These are phyloP conservation scores for Citrus inodora DNA, from an alignment of 345 rosid species.

Conservation along the genomic window DNA sequence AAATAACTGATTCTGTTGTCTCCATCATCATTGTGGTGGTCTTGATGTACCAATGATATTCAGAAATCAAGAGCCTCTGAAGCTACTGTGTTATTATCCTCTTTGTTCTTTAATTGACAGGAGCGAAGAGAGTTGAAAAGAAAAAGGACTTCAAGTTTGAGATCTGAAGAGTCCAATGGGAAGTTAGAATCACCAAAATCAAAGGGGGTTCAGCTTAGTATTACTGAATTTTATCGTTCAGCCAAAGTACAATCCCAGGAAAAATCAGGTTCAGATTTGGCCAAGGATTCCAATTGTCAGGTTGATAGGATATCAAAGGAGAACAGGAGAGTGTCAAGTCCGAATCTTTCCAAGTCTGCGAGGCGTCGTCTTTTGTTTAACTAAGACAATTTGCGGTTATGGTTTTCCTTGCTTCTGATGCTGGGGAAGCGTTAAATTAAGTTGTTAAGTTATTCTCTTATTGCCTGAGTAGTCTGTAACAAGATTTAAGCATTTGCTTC, in stretches of 20 bases:
- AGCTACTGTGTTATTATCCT: conserved; percentile 8
- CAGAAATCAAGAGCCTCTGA: conserved; percentile 2
- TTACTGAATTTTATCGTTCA: conserved; percentile 76
- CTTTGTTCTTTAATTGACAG: conserved; percentile 32
- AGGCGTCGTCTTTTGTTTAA: conserved; percentile 67
- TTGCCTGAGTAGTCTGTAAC: not conserved
- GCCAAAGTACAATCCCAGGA: conserved; percentile 36
- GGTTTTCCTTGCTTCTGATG: not conserved
- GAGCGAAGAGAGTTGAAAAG: conserved; percentile 44
- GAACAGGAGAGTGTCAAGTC: conserved; percentile 46
- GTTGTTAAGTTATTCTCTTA: conserved; percentile 15
- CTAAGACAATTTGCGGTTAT: conserved; percentile 18
- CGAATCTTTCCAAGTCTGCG: conserved; percentile 58
- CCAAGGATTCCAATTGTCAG: conserved; percentile 14
- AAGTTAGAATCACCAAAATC: conserved; percentile 38
- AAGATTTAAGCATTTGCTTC: not conserved
- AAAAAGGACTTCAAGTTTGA: conserved; percentile 32
- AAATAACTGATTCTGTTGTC: not conserved
- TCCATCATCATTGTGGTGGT: not conserved
- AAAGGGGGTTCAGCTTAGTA: conserved; percentile 52
- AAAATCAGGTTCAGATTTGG: conserved; percentile 30
- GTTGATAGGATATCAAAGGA: conserved; percentile 29
- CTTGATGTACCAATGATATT: conserved; percentile 7
- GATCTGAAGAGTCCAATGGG: conserved; percentile 28
- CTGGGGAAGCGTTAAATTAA: not conserved